phyloP scores from a whole-genome alignment of 1,284 basidiomycete genomes.

The Phylloporus gajari region DNA sequence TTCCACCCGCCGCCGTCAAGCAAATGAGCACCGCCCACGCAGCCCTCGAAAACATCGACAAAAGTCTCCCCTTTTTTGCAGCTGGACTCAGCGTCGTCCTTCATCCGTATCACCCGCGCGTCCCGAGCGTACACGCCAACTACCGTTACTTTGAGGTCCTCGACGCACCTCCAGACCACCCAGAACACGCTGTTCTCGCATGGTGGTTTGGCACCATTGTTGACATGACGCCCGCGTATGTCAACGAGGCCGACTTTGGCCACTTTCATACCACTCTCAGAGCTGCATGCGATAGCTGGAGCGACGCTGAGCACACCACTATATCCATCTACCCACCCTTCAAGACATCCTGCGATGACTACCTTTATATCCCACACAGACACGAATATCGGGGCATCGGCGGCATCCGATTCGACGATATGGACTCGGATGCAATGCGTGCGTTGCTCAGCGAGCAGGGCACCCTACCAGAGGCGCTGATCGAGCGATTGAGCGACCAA shows the following conservation, averaged over 20 bases:
- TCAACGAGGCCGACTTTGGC: constrained; percentile 84
- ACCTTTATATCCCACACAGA: constrained; percentile 92
- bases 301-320: constrained; percentile 43
- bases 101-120: constrained; percentile 91
- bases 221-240: constrained; percentile 92
- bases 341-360: constrained; percentile 96
- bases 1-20: constrained; percentile 86
- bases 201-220: constrained; percentile 99
- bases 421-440: constrained; percentile 66
- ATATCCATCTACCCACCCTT: constrained; percentile 70
- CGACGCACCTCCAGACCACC: constrained; percentile 36
- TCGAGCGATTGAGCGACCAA: constrained; percentile 57
- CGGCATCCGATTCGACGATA: constrained; percentile 95
- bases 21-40: constrained; percentile 94
- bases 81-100: constrained; percentile 90
- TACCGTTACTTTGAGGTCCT: constrained; percentile 91
- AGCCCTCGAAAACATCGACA: constrained; percentile 65
- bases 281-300: constrained; percentile 78
- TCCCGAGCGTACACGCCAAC: constrained; percentile 92
- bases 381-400: constrained; percentile 90
- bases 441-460: constrained; percentile 31
- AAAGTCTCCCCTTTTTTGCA: constrained; percentile 87
- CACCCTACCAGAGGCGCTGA: constrained; percentile 55
- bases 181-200: constrained; percentile 67
- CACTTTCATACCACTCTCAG: constrained; percentile 90